Base-by-base conservation (phyloP, 2,329 filamentous ascomycete genomes). In the Gliomastix tumulicola region DNA sequence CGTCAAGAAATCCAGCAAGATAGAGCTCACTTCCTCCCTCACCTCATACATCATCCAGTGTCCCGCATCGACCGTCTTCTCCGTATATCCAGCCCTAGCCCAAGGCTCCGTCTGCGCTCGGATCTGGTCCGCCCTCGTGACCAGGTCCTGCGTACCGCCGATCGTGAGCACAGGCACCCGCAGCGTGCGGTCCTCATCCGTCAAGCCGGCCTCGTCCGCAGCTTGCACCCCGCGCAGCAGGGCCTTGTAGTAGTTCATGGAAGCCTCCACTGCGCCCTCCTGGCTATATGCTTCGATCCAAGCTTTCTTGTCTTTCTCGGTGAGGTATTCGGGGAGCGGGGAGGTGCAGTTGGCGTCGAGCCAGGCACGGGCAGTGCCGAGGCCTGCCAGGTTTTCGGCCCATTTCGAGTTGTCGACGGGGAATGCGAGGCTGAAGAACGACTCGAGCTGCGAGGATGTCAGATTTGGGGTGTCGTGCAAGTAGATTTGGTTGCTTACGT, bases 31-130 rank as follows among this genome's bases (percentile, higher is more conserved):
- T 11, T 46, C 42, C 5, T 33, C 37, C 12, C 37, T 30, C 19
- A 32, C 36, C 21, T 49, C 46, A 4, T 46, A 32, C 41, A 47
- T 47, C 9, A 44, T 22, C 47, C 47, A 49, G 20, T 49, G 47
- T 3, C 46, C 44, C 2, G 44, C 19, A 11, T 33, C 9, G 8
- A 41, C 36, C 4, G 30, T 35, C 21, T 42, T 19, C 15, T 45
- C 36, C 4, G 34, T 46, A 16, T 47, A 48, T 1, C 37, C 37
- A 12, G 36, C 34, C 15, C 21, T 37, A 8, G 41, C 40, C 33
- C 39, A 47, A 13, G 43, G 36, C 20, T 18, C 30, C 7, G 35
- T 41, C 1, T 30, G 23, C 16, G 28, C 17, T 9, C 32, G 16
- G n/a, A 43, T 37, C 13, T 41, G 19, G 6, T 46, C 44, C 7